Base-by-base conservation (phyloP, 176 grass and related monocot species). In the Oryza officinalis region DNA sequence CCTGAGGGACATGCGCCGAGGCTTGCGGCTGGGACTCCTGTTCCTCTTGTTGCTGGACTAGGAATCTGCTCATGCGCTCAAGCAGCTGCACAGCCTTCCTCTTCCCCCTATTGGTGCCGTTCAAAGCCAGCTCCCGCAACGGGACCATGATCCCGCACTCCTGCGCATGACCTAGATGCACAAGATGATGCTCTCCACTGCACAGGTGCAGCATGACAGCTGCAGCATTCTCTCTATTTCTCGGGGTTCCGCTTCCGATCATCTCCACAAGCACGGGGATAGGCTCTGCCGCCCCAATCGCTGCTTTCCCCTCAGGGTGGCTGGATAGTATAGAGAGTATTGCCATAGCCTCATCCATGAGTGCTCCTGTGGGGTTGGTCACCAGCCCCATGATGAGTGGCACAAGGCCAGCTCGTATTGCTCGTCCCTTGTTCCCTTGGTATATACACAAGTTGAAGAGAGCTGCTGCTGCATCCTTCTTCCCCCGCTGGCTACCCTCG, bases 381-480 rank as follows among this genome's bases (percentile, higher is more conserved):
- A 96, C 77, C 12, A 99, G 87, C 74, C 89, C 86, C 88, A 99
- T 99, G 77, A 99, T 89, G 75, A 92, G 88, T 1, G 93, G 97
- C 27, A 96, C 88, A 67, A 96, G 89, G 50, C 93, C 93, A 66
- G 93, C 91, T 59, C 93, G 89, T 67, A 99, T 89, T 0, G 93
- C 97, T 74, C 85, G 89, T 0, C 87, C 93, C 77, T 94, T 99
- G 72, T 99, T 99, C 60, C 93, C 93, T 81, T 96, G 97, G 81
- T 91, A 96, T 80, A 99, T 99, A 86, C 93, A 99, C 52, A 99
- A 37, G 77, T 96, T 96, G 83, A 99, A 99, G 8, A 99, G 92
- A 15, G 97, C 93, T 40, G 97, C 90, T 50, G 97, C 97, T 64
- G 97, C 93, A 31, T 99, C 97, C 81, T 94, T 96, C 89, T 94